Evolutionary conservation across 169 alveolate genomes (phyloP).

Genomic region (Fabrea salina): DNA sequence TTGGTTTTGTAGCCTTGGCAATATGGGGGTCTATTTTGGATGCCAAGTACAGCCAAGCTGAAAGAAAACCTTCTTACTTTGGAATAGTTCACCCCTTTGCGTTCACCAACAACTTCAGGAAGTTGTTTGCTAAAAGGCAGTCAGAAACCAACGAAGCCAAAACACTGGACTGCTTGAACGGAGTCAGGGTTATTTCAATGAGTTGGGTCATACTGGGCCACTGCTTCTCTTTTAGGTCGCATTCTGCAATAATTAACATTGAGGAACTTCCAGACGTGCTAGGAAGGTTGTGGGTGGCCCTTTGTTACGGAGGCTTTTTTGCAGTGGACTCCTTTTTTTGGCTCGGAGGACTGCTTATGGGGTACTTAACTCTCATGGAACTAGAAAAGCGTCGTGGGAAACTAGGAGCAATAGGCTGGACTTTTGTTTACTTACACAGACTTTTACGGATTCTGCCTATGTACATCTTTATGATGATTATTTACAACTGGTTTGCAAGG

Average conservation of each 20-base stretch:
- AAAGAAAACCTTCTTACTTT: too few species aligned
- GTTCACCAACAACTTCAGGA: too few species aligned
- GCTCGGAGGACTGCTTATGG: slow-evolving; percentile 48
- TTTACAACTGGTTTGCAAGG: background rate
- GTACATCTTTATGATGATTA: background rate
- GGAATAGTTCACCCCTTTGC: too few species aligned
- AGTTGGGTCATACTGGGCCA: background rate
- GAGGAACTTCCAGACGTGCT: background rate
- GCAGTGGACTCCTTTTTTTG: slow-evolving; percentile 58
- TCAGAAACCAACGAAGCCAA: too few species aligned
- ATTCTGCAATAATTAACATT: background rate
- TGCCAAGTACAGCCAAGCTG: too few species aligned
- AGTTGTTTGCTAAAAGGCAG: too few species aligned
- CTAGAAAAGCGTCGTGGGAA: background rate
- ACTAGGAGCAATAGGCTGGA: background rate
- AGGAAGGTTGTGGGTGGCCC: background rate
- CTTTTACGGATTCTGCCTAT: background rate
- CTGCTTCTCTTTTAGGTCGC: background rate
- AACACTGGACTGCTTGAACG: slow-evolving; percentile 12
- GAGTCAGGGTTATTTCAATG: slow-evolving; percentile 21
- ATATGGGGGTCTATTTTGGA: too few species aligned
- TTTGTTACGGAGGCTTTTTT: slow-evolving; percentile 2
- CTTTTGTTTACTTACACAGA: background rate
- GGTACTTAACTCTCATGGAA: slow-evolving; percentile 13
- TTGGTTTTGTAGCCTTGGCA: too few species aligned